phyloP scores from a whole-genome alignment of 139 green algal species.

The Micromonas pusilla region DNA sequence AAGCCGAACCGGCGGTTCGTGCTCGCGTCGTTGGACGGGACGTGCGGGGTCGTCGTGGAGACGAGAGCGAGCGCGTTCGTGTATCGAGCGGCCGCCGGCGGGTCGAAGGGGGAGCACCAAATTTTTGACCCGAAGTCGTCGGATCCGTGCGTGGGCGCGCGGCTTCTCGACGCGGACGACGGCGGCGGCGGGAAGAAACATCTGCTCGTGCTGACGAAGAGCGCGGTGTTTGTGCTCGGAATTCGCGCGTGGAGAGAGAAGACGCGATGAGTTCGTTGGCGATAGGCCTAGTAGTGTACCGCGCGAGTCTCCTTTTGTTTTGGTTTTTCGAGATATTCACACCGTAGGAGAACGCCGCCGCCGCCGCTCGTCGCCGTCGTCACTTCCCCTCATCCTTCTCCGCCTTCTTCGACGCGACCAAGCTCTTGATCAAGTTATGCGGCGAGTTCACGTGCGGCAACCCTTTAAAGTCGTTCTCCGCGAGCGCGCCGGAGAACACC shows the following conservation, averaged over 20 bases:
- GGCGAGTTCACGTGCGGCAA: background rate
- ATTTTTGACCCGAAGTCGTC: background rate
- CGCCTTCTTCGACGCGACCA: background rate
- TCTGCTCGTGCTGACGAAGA: no score
- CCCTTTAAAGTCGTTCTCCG: conserved; percentile 11
- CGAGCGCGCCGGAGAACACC: conserved; percentile 1
- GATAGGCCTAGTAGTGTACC: no score
- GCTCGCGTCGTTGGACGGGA: background rate
- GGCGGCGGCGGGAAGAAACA: no score
- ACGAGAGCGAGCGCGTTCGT: background rate
- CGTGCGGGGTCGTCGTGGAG: background rate
- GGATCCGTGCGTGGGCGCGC: no score
- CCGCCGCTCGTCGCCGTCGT: no score
- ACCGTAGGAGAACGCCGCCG: no score
- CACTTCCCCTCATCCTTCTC: background rate
- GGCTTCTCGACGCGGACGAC: no score
- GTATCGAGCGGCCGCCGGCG: background rate
- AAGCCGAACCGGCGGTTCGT: background rate
- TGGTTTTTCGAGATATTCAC: no score
- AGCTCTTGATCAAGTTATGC: background rate
- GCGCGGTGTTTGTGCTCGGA: no score
- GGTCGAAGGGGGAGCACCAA: background rate
- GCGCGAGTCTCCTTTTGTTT: no score
- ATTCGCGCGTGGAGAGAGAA: no score
- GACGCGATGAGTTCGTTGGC: no score